A percentile compares a stretch with the other conserved stretches of the same genome.
Evolutionary conservation across 1,284 basidiomycete species (phyloP).

Genomic region (Porphyrellus sp.): DNA sequence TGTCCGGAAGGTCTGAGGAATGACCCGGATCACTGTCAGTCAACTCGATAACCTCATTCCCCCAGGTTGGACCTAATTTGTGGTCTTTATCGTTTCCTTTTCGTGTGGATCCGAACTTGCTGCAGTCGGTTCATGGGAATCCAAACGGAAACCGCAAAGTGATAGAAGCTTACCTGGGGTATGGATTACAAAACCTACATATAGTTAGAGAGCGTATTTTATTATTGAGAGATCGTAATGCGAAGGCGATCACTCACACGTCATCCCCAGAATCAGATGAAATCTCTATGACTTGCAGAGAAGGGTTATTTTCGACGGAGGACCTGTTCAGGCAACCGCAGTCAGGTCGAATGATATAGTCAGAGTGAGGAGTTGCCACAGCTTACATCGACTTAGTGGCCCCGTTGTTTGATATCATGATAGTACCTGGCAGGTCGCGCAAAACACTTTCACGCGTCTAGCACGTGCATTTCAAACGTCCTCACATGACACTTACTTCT

Average conservation of each 20-base stretch:
- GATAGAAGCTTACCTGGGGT: conserved; percentile 13
- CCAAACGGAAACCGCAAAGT: neutral
- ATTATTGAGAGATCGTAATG: neutral
- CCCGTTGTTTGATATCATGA: conserved; percentile 12
- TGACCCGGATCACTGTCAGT: conserved; percentile 31
- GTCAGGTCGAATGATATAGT: neutral
- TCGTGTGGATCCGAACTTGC: conserved; percentile 5
- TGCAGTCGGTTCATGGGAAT: neutral
- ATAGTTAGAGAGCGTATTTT: neutral
- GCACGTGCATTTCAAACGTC: conserved; percentile 17
- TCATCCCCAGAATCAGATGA: conserved; percentile 49
- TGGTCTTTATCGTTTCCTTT: neutral
- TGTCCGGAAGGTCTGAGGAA: conserved; percentile 24
- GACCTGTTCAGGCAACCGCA: neutral
- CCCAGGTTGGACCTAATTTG: neutral
- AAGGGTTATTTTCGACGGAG: neutral
- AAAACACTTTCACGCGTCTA: conserved; percentile 1
- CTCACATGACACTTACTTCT: conserved; percentile 13
- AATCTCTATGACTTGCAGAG: conserved; percentile 48
- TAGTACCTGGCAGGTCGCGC: neutral
- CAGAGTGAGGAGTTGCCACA: neutral
- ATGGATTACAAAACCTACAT: conserved; percentile 11
- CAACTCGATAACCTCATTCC: conserved; percentile 30
- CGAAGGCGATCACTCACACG: conserved; percentile 17
- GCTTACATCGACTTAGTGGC: conserved; percentile 17